These are phyloP conservation scores for Exophiala viscosa DNA, from an alignment of 2,329 filamentous ascomycete species.

Conservation along the genomic window DNA sequence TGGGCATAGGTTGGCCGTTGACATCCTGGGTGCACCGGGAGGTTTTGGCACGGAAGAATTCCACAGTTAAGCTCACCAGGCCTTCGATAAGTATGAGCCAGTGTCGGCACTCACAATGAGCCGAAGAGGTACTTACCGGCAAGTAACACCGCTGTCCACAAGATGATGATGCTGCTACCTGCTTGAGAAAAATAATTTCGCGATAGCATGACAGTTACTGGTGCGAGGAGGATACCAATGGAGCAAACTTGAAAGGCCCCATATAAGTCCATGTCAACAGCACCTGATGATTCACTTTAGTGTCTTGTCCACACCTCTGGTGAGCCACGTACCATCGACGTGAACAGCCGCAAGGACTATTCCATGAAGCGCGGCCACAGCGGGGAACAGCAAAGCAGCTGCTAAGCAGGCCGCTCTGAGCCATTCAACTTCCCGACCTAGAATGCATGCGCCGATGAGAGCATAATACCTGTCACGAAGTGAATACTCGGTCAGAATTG, in stretches of 20 bases:
- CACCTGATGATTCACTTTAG: conserved; percentile 40
- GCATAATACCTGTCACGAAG: conserved; percentile 55
- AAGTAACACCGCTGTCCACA: conserved; percentile 61
- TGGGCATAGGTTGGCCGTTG: conserved; percentile 36
- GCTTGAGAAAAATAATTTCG: conserved; percentile 62
- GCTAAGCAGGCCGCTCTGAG: conserved; percentile 61
- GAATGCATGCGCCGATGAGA: conserved; percentile 59
- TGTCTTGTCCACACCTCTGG: not conserved
- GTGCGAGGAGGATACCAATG: conserved; percentile 62
- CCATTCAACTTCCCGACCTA: conserved; percentile 61
- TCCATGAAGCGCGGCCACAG: conserved; percentile 61
- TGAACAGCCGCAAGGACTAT: conserved; percentile 60
- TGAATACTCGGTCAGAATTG: conserved; percentile 5
- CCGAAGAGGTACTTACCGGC: conserved; percentile 44
- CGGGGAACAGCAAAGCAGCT: conserved; percentile 60
- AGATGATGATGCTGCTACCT: conserved; percentile 62
- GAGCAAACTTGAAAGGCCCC: conserved; percentile 66
- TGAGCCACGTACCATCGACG: conserved; percentile 48
- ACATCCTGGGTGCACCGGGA: conserved; percentile 43
- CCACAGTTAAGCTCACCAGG: conserved; percentile 58
- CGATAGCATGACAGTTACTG: conserved; percentile 59
- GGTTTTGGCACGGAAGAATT: conserved; percentile 57
- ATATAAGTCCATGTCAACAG: conserved; percentile 65
- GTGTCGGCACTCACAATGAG: not conserved
- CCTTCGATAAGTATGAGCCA: conserved; percentile 38